Evolutionary conservation across 352 stramenopile genomes (phyloP).

Genomic region (Plasmopara muralis): DNA sequence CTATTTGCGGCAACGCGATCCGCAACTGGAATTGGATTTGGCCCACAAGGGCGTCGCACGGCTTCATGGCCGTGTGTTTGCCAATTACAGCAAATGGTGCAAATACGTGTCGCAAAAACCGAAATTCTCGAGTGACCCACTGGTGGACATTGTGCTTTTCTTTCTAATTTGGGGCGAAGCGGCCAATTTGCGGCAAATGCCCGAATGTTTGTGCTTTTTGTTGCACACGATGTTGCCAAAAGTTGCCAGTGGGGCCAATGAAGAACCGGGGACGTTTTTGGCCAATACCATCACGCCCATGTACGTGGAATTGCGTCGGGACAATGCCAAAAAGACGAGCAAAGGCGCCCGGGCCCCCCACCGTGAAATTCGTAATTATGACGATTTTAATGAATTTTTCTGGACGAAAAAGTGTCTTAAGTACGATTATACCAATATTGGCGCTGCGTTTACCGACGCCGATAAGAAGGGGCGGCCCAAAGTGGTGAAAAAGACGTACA

Average conservation of each 20-base stretch:
- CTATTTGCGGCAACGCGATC: slow-evolving; percentile 44
- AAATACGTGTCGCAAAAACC: slow-evolving; percentile 76
- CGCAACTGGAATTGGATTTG: slow-evolving; percentile 63
- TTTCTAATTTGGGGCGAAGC: slow-evolving; percentile 84
- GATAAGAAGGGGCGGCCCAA: slow-evolving; percentile 80
- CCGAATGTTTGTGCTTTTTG: slow-evolving; percentile 73
- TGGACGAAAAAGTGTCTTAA: slow-evolving; percentile 80
- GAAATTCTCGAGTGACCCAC: slow-evolving; percentile 60
- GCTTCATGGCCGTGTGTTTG: slow-evolving; percentile 61
- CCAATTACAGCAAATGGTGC: slow-evolving; percentile 86
- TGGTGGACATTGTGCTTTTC: slow-evolving; percentile 73
- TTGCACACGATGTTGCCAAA: slow-evolving; percentile 71
- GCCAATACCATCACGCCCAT: slow-evolving; percentile 65
- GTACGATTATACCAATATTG: slow-evolving; percentile 60
- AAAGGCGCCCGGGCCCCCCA: slow-evolving; percentile 63
- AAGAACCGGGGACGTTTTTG: slow-evolving; percentile 60
- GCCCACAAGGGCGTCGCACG: slow-evolving; percentile 55
- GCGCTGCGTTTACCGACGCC: slow-evolving; percentile 52
- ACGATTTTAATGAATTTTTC: slow-evolving; percentile 87
- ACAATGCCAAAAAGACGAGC: slow-evolving; percentile 82
- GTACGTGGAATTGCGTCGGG: slow-evolving; percentile 55
- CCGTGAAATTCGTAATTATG: slow-evolving; percentile 77
- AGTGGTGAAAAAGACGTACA: slow-evolving; percentile 76
- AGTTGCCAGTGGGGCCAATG: slow-evolving; percentile 36
- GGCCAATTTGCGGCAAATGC: slow-evolving; percentile 76